Base-by-base conservation (phyloP, 2,329 filamentous ascomycete genomes). In the Furcasterigmium sp. region DNA sequence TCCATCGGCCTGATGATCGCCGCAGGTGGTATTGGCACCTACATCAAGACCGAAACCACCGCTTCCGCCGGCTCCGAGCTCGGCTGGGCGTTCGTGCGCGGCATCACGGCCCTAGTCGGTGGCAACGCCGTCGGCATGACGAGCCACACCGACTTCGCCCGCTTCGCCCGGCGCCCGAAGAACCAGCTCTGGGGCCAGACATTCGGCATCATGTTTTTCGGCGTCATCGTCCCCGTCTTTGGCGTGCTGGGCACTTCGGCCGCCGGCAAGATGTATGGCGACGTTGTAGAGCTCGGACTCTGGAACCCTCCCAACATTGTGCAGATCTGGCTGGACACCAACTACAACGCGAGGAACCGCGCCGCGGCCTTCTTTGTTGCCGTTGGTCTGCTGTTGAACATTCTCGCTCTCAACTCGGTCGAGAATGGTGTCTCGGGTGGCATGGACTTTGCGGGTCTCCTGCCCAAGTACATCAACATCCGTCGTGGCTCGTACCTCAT, bases 401-500 rank as follows among this genome's bases (percentile, higher is more conserved):
- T 51, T 19, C 18, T 53, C 23, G 41, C 42, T 5, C 47, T 53
- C 30, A 53, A 53, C 43, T 38, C 49, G 3, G 41, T 50, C 3
- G 49, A 47, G 19, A 53, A 53, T 19, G 43, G 47, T n/a, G 50
- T 51, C 39, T 68, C 68, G 1, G 64, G 67, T 3, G 76, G 76
- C 6, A 77, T 80, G 63, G 78, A 80, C 51, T 59, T 80, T 39
- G 68, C 75, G 0, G 72, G 68, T 1, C 56, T 78, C 0, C 70
- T 69, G 45, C 74, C 75, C 1, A 64, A 62, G 32, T 78, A 70
- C 47, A 69, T 81, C 57, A 78, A 76, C 53, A 79, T 80, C 45
- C 61, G 75, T 5, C 68, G 77, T 3, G 78, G 77, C 1, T 66
- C 67, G 3, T 72, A 73, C 46, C 58, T 80, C 32, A 69, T 65